phyloP scores from a whole-genome alignment of 352 stramenopile species.

The Phytophthora macrochlamydospora region DNA sequence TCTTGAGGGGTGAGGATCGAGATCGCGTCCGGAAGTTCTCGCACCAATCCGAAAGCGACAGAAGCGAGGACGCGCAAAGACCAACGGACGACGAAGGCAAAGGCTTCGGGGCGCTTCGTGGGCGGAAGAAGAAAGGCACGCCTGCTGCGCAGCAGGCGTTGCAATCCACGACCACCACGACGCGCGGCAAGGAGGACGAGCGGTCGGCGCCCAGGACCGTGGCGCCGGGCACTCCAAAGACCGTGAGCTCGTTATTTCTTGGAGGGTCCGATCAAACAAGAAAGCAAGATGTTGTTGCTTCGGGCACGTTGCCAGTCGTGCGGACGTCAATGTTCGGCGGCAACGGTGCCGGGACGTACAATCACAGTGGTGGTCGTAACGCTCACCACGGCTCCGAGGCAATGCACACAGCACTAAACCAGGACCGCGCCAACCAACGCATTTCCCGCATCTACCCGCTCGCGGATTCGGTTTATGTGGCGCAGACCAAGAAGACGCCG shows the following conservation, averaged over 20 bases:
- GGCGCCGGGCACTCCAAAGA: constrained; percentile 28
- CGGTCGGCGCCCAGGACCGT: constrained; percentile 36
- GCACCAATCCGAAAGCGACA: constrained; percentile 27
- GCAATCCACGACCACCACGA: constrained; percentile 28
- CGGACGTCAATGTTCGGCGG: constrained; percentile 19
- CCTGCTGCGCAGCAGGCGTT: constrained; percentile 22
- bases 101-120: constrained; percentile 26
- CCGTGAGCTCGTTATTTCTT: constrained; percentile 36
- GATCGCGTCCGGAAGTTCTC: constrained; percentile 32
- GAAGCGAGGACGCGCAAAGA: constrained; percentile 15
- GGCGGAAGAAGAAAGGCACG: constrained; percentile 34
- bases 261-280: constrained; percentile 20
- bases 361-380: constrained; percentile 5
- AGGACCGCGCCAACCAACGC: constrained; percentile 68
- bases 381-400: constrained; percentile 28
- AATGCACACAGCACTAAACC: constrained; percentile 44
- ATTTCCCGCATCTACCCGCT: constrained; percentile 78
- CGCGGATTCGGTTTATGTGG: constrained; percentile 71
- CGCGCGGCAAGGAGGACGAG: constrained; percentile 42
- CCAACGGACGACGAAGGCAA: constrained; percentile 2
- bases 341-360: constrained; percentile 8
- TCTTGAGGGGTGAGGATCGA: constrained; percentile 5
- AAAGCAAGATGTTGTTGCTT: constrained; percentile 20
- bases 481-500: constrained; percentile 75
- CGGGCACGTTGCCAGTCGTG: constrained; percentile 6